Evolutionary conservation across 2,329 filamentous ascomycete species (phyloP).

Genomic region (Neonectria coccinea): DNA sequence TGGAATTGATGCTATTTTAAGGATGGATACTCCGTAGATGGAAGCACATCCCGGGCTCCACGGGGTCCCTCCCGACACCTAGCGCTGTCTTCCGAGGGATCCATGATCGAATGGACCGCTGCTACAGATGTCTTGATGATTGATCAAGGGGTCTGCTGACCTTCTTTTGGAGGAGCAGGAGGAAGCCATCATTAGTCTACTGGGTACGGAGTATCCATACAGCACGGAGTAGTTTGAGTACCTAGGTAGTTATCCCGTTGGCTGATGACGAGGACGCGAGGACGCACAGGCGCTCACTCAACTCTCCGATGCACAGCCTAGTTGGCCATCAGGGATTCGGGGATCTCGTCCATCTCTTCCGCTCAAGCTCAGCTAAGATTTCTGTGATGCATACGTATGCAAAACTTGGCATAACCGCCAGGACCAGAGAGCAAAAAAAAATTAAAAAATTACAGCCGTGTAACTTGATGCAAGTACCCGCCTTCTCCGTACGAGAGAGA

Average conservation of each 20-base stretch:
- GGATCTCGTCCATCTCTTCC: background rate
- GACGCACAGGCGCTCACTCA: slow-evolving; percentile 1
- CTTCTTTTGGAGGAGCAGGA: background rate
- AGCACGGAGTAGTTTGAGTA: no score
- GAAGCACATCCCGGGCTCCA: background rate
- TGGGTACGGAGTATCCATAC: no score
- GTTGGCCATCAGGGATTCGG: background rate
- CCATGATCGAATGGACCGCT: no score
- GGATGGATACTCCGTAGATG: background rate
- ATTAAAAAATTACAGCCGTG: background rate
- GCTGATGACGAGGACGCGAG: slow-evolving; percentile 8
- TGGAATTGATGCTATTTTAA: slow-evolving; percentile 9
- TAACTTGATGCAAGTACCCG: background rate
- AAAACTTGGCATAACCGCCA: background rate
- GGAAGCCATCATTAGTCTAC: background rate
- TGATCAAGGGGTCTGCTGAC: background rate
- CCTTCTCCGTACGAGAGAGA: background rate
- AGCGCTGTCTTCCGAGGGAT: background rate
- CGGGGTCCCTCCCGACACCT: background rate
- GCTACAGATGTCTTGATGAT: background rate
- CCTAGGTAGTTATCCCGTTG: background rate
- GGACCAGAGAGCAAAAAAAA: background rate
- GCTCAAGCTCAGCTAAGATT: background rate
- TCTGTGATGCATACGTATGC: background rate
- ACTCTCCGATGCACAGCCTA: slow-evolving; percentile 9